phyloP scores from a whole-genome alignment of 2,329 filamentous ascomycete species.

The Triangularia verruculosa region DNA sequence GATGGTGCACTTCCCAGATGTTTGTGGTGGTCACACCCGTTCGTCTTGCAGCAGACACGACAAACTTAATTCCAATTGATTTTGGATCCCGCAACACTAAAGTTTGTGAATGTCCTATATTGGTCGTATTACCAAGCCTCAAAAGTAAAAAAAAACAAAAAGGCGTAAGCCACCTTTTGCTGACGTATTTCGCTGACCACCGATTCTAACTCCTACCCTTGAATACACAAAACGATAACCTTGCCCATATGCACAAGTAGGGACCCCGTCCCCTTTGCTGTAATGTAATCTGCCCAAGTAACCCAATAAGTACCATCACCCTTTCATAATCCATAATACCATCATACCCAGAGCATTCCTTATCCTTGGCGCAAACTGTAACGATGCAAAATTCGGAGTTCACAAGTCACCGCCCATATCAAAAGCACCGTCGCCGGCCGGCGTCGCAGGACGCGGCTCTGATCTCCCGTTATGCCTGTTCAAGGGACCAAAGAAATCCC shows the following conservation, averaged over 20 bases:
- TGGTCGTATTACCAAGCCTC: background rate
- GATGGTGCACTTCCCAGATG: background rate
- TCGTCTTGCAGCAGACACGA: background rate
- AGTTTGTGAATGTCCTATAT: background rate
- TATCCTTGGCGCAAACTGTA: background rate
- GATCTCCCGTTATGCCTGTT: constrained; percentile 33
- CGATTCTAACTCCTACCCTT: background rate
- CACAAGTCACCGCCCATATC: constrained; percentile 3
- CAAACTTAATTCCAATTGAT: background rate
- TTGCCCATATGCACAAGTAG: background rate
- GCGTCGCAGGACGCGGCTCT: constrained; percentile 11
- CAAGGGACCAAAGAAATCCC: constrained; percentile 60
- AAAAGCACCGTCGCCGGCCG: constrained; percentile 23
- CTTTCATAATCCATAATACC: background rate
- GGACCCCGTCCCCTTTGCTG: background rate
- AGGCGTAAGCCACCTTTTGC: background rate
- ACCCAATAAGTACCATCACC: background rate
- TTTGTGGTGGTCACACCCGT: background rate
- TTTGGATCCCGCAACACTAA: background rate
- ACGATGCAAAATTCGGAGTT: background rate
- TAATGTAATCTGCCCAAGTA: background rate
- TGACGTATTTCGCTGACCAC: background rate
- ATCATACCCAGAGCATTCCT: background rate
- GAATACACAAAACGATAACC: background rate
- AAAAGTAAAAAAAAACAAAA: background rate